Base-by-base conservation (phyloP, 2,329 filamentous ascomycete species). In the Drechslerella stenobrocha region DNA sequence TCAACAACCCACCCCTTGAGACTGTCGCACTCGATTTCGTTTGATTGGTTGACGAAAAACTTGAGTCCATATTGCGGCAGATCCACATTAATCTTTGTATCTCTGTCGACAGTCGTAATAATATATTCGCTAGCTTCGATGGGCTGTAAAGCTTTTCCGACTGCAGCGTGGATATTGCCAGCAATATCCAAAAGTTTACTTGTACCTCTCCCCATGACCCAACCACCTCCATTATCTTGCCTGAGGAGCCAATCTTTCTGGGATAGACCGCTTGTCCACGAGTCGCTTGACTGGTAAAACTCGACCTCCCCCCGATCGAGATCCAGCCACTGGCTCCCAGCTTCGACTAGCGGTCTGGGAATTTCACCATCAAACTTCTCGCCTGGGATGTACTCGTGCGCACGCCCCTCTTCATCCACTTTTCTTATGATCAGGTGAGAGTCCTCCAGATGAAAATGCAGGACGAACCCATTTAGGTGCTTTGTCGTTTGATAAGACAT, bases 1-100 rank as follows among this genome's bases (percentile, higher is more conserved):
- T 83, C 80, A 1, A 86, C 70, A 0, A 71, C 69, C 78, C 82
- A 81, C 1, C 78, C 80, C 0, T 77, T 76, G 59, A 80, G 81
- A 58, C 84, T 78, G 3, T 76, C 77, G 0, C 79, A 83, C 11
- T 71, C 55, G 0, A 84, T 26, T 0, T 69, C 48, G 0, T 71
- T 69, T 0, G 74, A 72, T 1, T 55, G 5, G 0, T 70, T 64
- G 0, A 82, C 53, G 4, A 37, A 52, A 20, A 85, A 86, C 0
- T 76, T 75, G 0, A 84, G 73, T 2, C 78, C 76, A 0, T 82
- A 73, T 1, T 79, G 75, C 0, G 81, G 80, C 0, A 85, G 60
- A 1, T 78, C 74, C 2, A 81, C 74, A 0, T 77, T 71, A 1
- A 81, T n/a, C 7, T 5, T 18, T 9, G 8, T 3, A 20, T 26